Evolutionary conservation across 2,329 filamentous ascomycete genomes (phyloP), one percentile per base, ranked within the genome.

Genomic region (Nakataea oryzae): DNA sequence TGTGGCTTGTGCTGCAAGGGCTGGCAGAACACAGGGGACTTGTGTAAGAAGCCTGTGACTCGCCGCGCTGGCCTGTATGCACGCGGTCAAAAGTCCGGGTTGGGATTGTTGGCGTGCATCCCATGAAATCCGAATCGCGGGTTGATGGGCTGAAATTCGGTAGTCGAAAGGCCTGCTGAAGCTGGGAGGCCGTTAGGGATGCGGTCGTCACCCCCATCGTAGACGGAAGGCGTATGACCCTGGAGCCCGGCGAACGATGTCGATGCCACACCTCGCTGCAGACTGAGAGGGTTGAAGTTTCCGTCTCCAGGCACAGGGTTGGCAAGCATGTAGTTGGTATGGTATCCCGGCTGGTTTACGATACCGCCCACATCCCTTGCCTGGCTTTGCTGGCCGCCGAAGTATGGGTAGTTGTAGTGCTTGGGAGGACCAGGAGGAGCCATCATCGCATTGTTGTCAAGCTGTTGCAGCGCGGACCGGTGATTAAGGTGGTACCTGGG

Each of bases 391-490:
- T 60, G 58, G 26, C 32, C 50, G 17, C n/a, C 27, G 57, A 54
- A 50, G 2, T 50, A 21, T 34, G 50, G 28, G 41, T 30, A 54
- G n/a, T 12, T 17, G 29, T 60, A 60, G 14, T 27, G 41, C 58
- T 60, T 60, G 17, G 30, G 58, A 6, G 58, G 58, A 4, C 21
- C 21, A 0, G 58, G 13, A 7, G 61, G 26, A 3, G 62, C 50
- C 13, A 65, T 56, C 21, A 64, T 41, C 54, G 66, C n/a, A 59
- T 68, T 68, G 3, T 63, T 59, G 54, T 67, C 63, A 1, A 66
- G 59, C 13, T 63, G 64, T n/a, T 68, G 66, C 26, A 68, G 57
- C 27, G 61, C 62, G 8, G 62, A 47, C 2, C 65, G 64, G 27
- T 59, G 61, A 12, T n/a, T 7, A 1, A 63, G 29, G n/a, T 62